Percentiles rank a stretch among this genome's conserved stretches.
phyloP scores from a whole-genome alignment of 495 filamentous ascomycete species.

The Oidiodendron maius region DNA sequence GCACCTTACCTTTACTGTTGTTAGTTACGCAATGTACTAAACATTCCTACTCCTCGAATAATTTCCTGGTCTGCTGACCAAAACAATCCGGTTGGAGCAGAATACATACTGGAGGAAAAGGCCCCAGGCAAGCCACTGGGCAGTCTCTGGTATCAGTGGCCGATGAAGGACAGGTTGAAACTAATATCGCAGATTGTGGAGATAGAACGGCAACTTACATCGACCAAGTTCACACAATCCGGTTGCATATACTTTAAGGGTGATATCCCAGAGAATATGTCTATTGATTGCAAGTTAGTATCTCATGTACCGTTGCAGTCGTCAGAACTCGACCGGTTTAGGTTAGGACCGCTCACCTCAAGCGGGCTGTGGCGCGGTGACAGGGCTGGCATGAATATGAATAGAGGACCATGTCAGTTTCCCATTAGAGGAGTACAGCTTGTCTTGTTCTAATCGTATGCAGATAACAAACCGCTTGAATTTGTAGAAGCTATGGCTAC shows the following conservation, averaged over 20 bases:
- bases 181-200: slow-evolving; percentile 14
- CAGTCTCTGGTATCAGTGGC: slow-evolving; percentile 10
- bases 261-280: slow-evolving; percentile 5
- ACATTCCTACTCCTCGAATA: slow-evolving; percentile 20
- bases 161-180: slow-evolving; percentile 6
- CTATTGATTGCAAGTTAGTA: slow-evolving; percentile 3
- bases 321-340: slow-evolving; percentile 13
- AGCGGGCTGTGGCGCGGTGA: slow-evolving; percentile 7
- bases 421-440: background rate
- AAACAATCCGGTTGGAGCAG: slow-evolving; percentile 17
- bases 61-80: slow-evolving; percentile 14
- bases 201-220: slow-evolving; percentile 13
- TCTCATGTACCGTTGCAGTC: slow-evolving; percentile 1
- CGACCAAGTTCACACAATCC: slow-evolving; percentile 11
- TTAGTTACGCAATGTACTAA: slow-evolving; percentile 31
- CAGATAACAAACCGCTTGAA: slow-evolving; percentile 7
- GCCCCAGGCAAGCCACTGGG: slow-evolving; percentile 15
- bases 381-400: slow-evolving; percentile 8
- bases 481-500: slow-evolving; percentile 12
- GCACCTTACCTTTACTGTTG: slow-evolving; percentile 6
- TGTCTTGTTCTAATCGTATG: slow-evolving; percentile 6
- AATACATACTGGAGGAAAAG: slow-evolving; percentile 19
- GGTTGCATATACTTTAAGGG: slow-evolving; percentile 12
- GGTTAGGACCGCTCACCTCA: slow-evolving; percentile 8
- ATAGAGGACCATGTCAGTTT: slow-evolving; percentile 14